Conservation (phyloP, 164 flowering plant genomes). For the Macadamia tetraphylla region DNA sequence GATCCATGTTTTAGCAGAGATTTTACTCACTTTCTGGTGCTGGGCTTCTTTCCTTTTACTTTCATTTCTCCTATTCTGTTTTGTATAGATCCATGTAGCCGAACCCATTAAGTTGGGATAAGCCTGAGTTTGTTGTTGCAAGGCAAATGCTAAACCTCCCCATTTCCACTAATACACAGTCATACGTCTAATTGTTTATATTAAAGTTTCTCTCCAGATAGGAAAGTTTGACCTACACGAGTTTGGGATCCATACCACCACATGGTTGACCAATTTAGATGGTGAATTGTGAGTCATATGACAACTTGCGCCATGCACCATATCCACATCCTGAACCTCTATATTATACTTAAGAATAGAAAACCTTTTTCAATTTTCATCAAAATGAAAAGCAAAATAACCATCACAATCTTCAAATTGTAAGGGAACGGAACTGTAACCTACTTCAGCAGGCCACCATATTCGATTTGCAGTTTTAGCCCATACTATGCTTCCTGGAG, state of each 20-base stretch:
- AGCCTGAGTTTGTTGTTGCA: too few relatives aligned
- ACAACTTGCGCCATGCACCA: too few relatives aligned
- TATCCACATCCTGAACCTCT: neutral
- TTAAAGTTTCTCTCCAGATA: neutral
- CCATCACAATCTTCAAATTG: neutral
- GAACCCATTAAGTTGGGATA: too few relatives aligned
- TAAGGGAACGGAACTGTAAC: neutral
- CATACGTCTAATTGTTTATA: too few relatives aligned
- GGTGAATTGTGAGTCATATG: neutral
- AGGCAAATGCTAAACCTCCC: neutral
- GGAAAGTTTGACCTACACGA: neutral
- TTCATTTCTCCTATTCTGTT: too few relatives aligned
- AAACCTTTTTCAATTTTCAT: neutral
- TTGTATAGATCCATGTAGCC: too few relatives aligned
- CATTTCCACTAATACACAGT: too few relatives aligned
- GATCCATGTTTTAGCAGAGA: too few relatives aligned
- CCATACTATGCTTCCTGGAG: constrained; percentile 32
- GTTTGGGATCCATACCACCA: neutral
- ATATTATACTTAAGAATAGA: neutral
- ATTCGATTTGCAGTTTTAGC: constrained; percentile 22
- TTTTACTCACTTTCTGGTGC: too few relatives aligned
- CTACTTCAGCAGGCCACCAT: constrained; percentile 39
- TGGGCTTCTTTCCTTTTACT: too few relatives aligned
- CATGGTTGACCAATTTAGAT: too few relatives aligned
- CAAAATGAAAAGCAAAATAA: constrained; percentile 1